Evolutionary conservation across 2,329 filamentous ascomycete species (phyloP).

Genomic region (Fusarium piperis): DNA sequence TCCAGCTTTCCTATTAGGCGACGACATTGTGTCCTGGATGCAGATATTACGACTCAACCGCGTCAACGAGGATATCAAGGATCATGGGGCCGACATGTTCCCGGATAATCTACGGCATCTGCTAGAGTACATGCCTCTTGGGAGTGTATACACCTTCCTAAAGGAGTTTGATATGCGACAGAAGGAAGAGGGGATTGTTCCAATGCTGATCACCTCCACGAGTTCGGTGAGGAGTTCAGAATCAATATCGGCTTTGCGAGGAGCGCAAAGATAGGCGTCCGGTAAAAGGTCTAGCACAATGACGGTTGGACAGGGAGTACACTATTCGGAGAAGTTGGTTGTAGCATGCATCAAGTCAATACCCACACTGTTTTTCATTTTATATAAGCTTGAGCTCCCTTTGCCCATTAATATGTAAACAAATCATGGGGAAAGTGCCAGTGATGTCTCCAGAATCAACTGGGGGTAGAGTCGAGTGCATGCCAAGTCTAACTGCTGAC

Average conservation of each 20-base stretch:
- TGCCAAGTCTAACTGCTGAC: no score
- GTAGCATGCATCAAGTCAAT: background rate
- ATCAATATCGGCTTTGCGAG: conserved; percentile 24
- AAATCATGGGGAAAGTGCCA: no score
- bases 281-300: background rate
- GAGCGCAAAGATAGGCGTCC: background rate
- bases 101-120: conserved; percentile 28
- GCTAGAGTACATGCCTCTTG: conserved; percentile 35
- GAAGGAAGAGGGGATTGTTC: conserved; percentile 11
- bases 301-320: background rate
- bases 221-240: conserved; percentile 35
- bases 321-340: background rate
- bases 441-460: no score
- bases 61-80: conserved; percentile 38
- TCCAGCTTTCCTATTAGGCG: conserved; percentile 34
- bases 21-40: conserved; percentile 40
- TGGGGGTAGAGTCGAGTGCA: no score
- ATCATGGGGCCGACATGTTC: conserved; percentile 36
- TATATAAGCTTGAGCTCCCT: background rate
- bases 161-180: conserved; percentile 37
- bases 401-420: no score
- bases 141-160: conserved; percentile 35
- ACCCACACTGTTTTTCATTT: background rate
- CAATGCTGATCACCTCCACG: conserved; percentile 14
- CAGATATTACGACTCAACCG: conserved; percentile 37